Conservation (phyloP, 768 basidiomycete species). For the Naganishia friedmannii region DNA sequence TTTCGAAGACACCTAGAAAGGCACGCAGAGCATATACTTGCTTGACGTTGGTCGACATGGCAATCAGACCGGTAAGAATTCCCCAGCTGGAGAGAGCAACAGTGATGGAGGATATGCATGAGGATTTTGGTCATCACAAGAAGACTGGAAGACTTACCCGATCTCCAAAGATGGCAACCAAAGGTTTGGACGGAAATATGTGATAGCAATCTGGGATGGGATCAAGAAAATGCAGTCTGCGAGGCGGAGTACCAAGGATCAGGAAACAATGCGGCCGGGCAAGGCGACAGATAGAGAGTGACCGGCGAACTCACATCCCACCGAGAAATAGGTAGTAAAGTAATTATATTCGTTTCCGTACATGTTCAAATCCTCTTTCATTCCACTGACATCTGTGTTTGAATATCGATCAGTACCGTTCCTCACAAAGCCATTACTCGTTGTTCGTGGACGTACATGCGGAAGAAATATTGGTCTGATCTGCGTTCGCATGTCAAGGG, state of each 20-base stretch:
- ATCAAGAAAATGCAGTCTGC: slow-evolving; percentile 30
- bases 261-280: not conserved
- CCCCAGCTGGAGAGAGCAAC: slow-evolving; percentile 20
- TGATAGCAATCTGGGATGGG: slow-evolving; percentile 33
- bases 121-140: not conserved
- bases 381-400: slow-evolving; percentile 41
- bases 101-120: not conserved
- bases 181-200: slow-evolving; percentile 32
- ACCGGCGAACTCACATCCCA: not conserved
- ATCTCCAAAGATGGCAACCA: slow-evolving; percentile 33
- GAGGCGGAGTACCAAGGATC: not conserved
- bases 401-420: not conserved
- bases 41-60: slow-evolving; percentile 25
- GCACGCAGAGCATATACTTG: slow-evolving; percentile 31
- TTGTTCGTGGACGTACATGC: not conserved
- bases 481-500: not conserved
- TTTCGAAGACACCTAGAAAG: slow-evolving; percentile 31
- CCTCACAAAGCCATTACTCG: not conserved
- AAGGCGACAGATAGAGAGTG: not conserved
- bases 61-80: slow-evolving; percentile 31
- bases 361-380: slow-evolving; percentile 45
- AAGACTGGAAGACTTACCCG: not conserved
- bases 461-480: slow-evolving; percentile 2
- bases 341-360: slow-evolving; percentile 47
- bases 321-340: slow-evolving; percentile 33